These are phyloP conservation scores for Pharus latifolius DNA, from an alignment of 176 grass and related monocot genomes.

Conservation along the genomic window DNA sequence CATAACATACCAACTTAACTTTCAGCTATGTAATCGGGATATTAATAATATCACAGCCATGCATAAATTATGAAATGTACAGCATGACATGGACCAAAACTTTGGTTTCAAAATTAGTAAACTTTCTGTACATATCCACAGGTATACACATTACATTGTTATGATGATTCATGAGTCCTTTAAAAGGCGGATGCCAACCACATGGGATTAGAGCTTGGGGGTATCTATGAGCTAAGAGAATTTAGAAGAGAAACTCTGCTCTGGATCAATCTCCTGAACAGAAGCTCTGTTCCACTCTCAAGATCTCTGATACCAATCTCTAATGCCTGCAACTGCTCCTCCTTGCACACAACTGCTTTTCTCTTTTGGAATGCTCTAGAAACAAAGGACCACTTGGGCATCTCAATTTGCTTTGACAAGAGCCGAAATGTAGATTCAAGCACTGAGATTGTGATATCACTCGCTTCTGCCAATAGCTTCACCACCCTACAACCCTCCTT, in stretches of 20 bases:
- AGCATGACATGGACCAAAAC: not conserved
- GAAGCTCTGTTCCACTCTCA: slow-evolving; percentile 8
- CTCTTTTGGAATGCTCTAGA: slow-evolving; percentile 26
- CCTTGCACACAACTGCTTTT: slow-evolving; percentile 7
- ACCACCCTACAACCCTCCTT: slow-evolving; percentile 4
- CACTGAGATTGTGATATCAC: slow-evolving; percentile 10
- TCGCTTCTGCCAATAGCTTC: slow-evolving; percentile 22
- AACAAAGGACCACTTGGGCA: slow-evolving; percentile 18
- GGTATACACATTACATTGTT: slow-evolving; percentile 1
- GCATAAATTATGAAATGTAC: not conserved
- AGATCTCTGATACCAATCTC: slow-evolving; percentile 31
- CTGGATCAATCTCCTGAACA: slow-evolving; percentile 33
- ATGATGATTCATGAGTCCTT: slow-evolving; percentile 7
- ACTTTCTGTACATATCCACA: not conserved
- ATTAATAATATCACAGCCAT: not conserved
- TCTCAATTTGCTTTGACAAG: slow-evolving; percentile 19
- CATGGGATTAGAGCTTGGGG: not conserved
- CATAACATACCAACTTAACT: no score
- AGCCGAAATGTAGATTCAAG: slow-evolving; percentile 7
- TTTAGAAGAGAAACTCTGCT: slow-evolving; percentile 48
- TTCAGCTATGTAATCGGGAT: not conserved
- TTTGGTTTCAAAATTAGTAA: not conserved
- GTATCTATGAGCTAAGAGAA: slow-evolving; percentile 21
- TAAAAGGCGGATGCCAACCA: slow-evolving; percentile 27
- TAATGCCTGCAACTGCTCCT: slow-evolving; percentile 27